Percentiles rank a stretch among this genome's conserved stretches.
Evolutionary conservation across 228 moss, liverwort and hornwort genomes (phyloP).

Genomic region (Sphagnum magellanicum): DNA sequence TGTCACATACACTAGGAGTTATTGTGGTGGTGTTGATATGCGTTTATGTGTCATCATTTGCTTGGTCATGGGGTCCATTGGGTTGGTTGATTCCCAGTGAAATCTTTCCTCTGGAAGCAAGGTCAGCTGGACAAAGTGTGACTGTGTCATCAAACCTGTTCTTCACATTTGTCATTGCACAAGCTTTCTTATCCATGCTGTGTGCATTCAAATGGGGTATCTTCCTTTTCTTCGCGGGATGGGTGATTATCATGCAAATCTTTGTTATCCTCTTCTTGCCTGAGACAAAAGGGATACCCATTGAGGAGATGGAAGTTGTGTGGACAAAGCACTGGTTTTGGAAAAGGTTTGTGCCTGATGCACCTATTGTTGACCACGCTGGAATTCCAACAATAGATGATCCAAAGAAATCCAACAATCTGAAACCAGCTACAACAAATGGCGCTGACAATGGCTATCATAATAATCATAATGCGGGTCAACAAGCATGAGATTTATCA

Average conservation of each 20-base stretch:
- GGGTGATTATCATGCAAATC: constrained; percentile 18
- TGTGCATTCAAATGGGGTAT: constrained; percentile 34
- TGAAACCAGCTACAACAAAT: too few species aligned
- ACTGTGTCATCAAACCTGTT: constrained; percentile 28
- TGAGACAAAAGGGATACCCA: constrained; percentile 35
- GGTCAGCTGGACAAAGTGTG: constrained; percentile 39
- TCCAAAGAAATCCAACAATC: too few species aligned
- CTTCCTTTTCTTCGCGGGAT: constrained; percentile 35
- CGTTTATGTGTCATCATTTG: constrained; percentile 28
- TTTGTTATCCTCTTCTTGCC: constrained; percentile 23
- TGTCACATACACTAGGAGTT: constrained; percentile 9
- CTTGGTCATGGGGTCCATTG: constrained; percentile 51
- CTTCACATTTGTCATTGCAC: constrained; percentile 44
- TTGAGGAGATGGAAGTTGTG: constrained; percentile 46
- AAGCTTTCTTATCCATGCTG: constrained; percentile 26
- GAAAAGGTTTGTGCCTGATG: constrained; percentile 23
- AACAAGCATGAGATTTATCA: too few species aligned
- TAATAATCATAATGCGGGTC: too few species aligned
- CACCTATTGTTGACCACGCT: not conserved
- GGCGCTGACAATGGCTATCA: too few species aligned
- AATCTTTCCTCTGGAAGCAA: constrained; percentile 25
- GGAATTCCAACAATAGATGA: not conserved
- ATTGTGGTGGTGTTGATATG: constrained; percentile 27
- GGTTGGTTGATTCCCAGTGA: constrained; percentile 44
- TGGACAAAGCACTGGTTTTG: constrained; percentile 61